These are phyloP conservation scores for Syzygium grande DNA, from an alignment of 345 rosid genomes.

Conservation along the genomic window DNA sequence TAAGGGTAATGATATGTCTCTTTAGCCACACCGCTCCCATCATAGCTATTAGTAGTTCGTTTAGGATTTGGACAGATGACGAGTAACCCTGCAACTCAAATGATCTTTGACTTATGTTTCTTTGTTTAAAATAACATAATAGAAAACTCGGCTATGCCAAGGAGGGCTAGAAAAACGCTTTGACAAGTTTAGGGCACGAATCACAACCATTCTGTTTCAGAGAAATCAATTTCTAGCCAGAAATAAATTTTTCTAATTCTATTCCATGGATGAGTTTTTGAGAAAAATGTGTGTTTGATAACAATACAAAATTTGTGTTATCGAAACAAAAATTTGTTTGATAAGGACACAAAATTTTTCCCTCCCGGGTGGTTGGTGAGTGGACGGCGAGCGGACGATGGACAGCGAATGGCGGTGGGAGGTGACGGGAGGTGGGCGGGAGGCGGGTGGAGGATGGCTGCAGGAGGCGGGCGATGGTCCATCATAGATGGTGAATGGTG, in stretches of 20 bases:
- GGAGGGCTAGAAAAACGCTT: neutral
- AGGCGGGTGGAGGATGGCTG: too few relatives aligned
- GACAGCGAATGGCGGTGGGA: accelerated
- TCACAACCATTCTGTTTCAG: too few relatives aligned
- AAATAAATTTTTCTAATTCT: neutral
- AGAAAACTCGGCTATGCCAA: neutral
- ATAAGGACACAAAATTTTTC: too few relatives aligned
- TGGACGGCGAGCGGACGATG: too few relatives aligned
- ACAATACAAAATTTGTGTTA: too few relatives aligned
- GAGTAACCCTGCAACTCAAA: neutral
- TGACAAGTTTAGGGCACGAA: neutral
- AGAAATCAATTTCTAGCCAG: slow-evolving; percentile 23
- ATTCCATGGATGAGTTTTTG: too few relatives aligned
- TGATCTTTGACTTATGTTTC: neutral
- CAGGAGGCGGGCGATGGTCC: too few relatives aligned
- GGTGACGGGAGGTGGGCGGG: too few relatives aligned
- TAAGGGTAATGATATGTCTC: neutral
- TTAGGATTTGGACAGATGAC: neutral
- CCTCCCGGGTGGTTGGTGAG: too few relatives aligned
- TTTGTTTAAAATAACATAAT: neutral
- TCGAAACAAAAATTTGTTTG: too few relatives aligned
- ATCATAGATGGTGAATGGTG: too few relatives aligned
- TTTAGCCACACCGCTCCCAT: neutral
- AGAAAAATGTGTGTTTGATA: too few relatives aligned
- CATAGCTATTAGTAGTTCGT: neutral